These are phyloP conservation scores for Agrocybe praecox DNA, from an alignment of 768 basidiomycete species.

Conservation along the genomic window DNA sequence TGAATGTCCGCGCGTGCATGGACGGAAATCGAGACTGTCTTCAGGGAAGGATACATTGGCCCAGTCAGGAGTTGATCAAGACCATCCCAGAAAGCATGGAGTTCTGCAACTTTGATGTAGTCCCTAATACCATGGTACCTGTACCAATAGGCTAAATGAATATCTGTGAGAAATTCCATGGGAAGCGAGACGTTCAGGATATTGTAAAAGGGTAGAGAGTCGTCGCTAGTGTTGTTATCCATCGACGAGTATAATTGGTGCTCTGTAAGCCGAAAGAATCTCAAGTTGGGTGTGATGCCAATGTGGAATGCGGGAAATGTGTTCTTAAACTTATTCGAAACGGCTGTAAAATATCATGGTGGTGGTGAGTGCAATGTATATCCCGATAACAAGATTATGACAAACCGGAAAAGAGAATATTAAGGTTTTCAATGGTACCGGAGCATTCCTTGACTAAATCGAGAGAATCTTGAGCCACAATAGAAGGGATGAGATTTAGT, in stretches of 20 bases:
- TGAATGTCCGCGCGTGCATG: not conserved
- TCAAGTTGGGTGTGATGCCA: not conserved
- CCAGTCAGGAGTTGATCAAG: not conserved
- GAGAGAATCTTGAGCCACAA: not conserved
- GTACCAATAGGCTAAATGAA: not conserved
- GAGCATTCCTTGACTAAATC: not conserved
- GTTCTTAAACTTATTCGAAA: not conserved
- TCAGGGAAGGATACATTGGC: not conserved
- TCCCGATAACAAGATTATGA: not conserved
- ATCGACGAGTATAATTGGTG: not conserved
- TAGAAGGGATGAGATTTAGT: not conserved
- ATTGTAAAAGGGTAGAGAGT: not conserved
- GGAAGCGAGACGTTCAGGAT: not conserved
- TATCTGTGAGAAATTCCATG: not conserved
- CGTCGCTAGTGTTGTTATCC: not conserved
- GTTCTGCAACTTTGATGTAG: conserved; percentile 15
- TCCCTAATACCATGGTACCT: conserved; percentile 7
- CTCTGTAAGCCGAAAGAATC: not conserved
- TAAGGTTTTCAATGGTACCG: not conserved
- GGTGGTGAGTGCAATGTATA: not conserved
- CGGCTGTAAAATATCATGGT: not conserved
- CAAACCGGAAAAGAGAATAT: not conserved
- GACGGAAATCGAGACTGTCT: not conserved
- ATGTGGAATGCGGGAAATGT: not conserved
- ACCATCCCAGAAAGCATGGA: conserved; percentile 10